Evolutionary conservation across 495 filamentous ascomycete genomes (phyloP).

Genomic region (Parathielavia hyrcaniae): DNA sequence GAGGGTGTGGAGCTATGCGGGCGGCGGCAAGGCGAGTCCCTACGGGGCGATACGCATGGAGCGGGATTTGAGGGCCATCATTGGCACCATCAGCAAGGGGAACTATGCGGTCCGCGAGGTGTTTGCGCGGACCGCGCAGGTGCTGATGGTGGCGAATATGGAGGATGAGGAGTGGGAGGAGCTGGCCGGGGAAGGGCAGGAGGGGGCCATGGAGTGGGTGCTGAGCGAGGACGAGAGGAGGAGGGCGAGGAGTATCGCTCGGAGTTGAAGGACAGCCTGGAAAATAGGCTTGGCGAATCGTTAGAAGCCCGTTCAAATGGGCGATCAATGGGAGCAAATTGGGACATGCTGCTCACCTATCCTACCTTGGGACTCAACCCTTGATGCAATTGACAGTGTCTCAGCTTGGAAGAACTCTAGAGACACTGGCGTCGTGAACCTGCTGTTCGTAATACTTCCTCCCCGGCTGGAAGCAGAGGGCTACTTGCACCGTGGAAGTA

Average conservation of each 20-base stretch:
- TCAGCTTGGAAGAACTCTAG: too few species aligned
- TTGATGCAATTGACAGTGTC: too few species aligned
- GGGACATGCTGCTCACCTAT: too few species aligned
- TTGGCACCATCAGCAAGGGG: constrained; percentile 67
- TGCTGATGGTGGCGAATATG: constrained; percentile 88
- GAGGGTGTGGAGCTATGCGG: constrained; percentile 77
- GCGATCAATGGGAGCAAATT: too few species aligned
- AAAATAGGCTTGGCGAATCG: background rate
- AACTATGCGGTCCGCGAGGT: constrained; percentile 74
- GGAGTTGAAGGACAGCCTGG: constrained; percentile 7
- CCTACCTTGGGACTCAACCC: too few species aligned
- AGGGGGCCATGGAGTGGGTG: constrained; percentile 48
- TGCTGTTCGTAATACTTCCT: too few species aligned
- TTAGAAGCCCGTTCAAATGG: too few species aligned
- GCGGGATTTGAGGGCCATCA: constrained; percentile 75
- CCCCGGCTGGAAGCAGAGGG: too few species aligned
- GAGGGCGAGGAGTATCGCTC: constrained; percentile 48
- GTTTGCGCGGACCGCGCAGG: constrained; percentile 75
- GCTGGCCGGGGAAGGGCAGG: constrained; percentile 32
- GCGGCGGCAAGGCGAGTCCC: constrained; percentile 59
- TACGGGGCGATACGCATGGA: constrained; percentile 84
- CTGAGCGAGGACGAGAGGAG: constrained; percentile 49
- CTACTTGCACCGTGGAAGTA: too few species aligned
- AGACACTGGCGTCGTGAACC: too few species aligned
- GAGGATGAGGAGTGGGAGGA: constrained; percentile 98